phyloP scores from a whole-genome alignment of 345 rosid species.

The Linum trigynum region DNA sequence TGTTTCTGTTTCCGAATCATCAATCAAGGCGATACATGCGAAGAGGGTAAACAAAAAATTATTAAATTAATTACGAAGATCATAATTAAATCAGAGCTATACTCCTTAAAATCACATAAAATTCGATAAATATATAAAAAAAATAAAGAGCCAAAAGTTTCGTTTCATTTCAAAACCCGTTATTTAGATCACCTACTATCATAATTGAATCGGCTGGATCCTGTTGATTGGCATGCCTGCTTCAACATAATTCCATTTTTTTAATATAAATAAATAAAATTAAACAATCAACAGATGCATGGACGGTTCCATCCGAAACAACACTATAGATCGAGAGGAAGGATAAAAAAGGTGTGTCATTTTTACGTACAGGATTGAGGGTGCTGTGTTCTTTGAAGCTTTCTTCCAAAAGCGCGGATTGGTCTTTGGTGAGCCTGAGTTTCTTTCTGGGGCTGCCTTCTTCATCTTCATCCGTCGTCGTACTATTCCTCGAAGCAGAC shows the following conservation, averaged over 20 bases:
- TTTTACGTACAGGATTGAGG: slow-evolving; percentile 44
- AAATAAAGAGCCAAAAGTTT: background rate
- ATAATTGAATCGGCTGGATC: too few species aligned
- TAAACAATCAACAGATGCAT: background rate
- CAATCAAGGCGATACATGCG: background rate
- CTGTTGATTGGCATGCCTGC: too few species aligned
- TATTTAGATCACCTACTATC: too few species aligned
- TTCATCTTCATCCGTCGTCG: slow-evolving; percentile 30
- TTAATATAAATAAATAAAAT: background rate
- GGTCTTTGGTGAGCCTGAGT: slow-evolving; percentile 43
- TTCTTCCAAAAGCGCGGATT: slow-evolving; percentile 37
- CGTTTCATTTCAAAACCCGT: too few species aligned
- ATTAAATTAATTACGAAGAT: background rate
- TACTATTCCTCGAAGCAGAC: slow-evolving; percentile 15
- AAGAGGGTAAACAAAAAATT: slow-evolving; percentile 1
- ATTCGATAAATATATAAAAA: background rate
- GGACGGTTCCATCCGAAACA: background rate
- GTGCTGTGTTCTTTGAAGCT: slow-evolving; percentile 40
- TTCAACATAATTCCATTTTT: too few species aligned
- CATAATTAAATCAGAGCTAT: background rate
- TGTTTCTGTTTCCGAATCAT: slow-evolving; percentile 33
- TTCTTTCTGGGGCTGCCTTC: slow-evolving; percentile 47
- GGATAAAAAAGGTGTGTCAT: slow-evolving; percentile 8
- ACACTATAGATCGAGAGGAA: slow-evolving; percentile 4
- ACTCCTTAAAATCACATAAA: too few species aligned